These are phyloP conservation scores for Pseudonitzschia delicatissima DNA, from an alignment of 108 stramenopile genomes.

Conservation along the genomic window DNA sequence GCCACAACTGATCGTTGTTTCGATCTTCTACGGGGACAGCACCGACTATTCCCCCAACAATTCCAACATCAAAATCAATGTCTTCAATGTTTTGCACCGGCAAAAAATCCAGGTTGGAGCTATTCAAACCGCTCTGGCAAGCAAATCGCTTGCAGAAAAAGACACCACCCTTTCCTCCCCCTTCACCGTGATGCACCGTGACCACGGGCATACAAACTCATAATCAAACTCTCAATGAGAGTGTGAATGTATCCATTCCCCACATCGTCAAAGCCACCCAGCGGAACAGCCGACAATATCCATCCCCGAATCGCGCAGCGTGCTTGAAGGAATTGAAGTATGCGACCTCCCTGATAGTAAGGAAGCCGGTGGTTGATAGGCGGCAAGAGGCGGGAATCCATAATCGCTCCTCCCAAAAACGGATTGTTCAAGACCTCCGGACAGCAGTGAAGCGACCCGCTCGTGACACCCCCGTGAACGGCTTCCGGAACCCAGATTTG, in stretches of 20 bases:
- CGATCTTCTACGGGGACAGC: conserved; percentile 72
- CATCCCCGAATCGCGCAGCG: conserved; percentile 79
- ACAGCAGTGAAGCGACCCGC: conserved; percentile 69
- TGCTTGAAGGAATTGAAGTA: conserved; percentile 79
- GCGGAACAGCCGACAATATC: conserved; percentile 67
- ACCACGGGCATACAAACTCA: conserved; percentile 84
- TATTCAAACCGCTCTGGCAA: conserved; percentile 74
- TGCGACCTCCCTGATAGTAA: conserved; percentile 64
- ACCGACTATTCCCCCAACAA: conserved; percentile 54
- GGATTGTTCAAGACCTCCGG: conserved; percentile 76
- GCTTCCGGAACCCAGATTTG: conserved; percentile 88
- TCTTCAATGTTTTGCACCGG: conserved; percentile 83
- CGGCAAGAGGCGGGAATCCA: conserved; percentile 75
- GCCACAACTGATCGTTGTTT: conserved; percentile 84
- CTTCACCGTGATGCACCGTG: conserved; percentile 84
- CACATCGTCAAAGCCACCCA: conserved; percentile 77
- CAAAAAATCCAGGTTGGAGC: conserved; percentile 77
- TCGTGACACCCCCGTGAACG: conserved; percentile 68
- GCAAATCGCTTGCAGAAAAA: conserved; percentile 75
- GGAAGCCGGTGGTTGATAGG: conserved; percentile 73
- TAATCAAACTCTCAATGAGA: conserved; percentile 68
- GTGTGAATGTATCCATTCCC: conserved; percentile 77
- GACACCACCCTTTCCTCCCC: conserved; percentile 65
- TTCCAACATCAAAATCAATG: conserved; percentile 46
- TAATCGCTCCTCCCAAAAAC: conserved; percentile 80